These are phyloP conservation scores for Panaeolus papilionaceus DNA, from an alignment of 768 basidiomycete species.

Conservation along the genomic window DNA sequence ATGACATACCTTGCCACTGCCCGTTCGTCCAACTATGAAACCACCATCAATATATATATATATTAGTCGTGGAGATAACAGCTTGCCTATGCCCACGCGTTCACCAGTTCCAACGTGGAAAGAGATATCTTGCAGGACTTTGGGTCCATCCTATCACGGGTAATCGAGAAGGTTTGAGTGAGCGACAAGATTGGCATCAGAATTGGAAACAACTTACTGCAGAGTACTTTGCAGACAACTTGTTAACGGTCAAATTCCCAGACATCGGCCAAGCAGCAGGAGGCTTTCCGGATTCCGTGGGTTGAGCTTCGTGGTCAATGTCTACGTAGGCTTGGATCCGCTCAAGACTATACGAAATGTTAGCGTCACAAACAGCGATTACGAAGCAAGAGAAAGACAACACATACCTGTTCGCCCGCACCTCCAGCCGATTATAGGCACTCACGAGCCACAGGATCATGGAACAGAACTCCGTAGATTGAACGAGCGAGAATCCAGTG, in stretches of 20 bases:
- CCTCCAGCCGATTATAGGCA: conserved; percentile 51
- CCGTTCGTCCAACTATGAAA: conserved; percentile 48
- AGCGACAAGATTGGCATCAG: neutral
- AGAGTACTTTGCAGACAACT: conserved; percentile 63
- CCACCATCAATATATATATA: neutral
- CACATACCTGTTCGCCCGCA: conserved; percentile 49
- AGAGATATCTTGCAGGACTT: conserved; percentile 52
- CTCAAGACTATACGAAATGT: conserved; percentile 50
- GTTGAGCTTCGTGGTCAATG: conserved; percentile 61
- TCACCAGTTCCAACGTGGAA: conserved; percentile 62
- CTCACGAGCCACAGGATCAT: conserved; percentile 60
- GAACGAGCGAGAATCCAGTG: conserved; percentile 62
- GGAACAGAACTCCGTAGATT: conserved; percentile 64
- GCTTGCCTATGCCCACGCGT: conserved; percentile 53
- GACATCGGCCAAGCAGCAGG: conserved; percentile 73
- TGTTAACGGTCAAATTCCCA: conserved; percentile 59
- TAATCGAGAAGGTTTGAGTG: conserved; percentile 25
- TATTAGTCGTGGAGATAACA: conserved; percentile 8
- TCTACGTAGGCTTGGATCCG: conserved; percentile 73
- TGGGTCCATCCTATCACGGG: conserved; percentile 43
- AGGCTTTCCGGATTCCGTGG: conserved; percentile 49
- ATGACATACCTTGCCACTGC: conserved; percentile 47
- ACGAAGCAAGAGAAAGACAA: neutral
- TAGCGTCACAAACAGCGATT: conserved; percentile 25
- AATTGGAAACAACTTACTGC: conserved; percentile 16